Evolutionary conservation across 495 filamentous ascomycete genomes (phyloP), one percentile per base, ranked within the genome.

Genomic region (Hypoxylon fragiforme): DNA sequence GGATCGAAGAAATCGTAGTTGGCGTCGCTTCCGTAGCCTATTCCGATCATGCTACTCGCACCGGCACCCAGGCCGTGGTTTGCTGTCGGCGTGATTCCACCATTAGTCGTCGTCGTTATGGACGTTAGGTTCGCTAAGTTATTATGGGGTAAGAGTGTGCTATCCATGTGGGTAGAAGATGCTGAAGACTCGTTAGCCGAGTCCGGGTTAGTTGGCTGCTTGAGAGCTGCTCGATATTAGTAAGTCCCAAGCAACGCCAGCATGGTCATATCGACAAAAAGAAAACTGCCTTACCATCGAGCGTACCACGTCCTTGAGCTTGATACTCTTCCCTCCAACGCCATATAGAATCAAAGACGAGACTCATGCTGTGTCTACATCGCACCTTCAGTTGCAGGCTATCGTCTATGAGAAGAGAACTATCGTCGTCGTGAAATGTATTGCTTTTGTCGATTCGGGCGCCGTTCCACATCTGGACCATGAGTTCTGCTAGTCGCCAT

Each of bases 261-360:
- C 48, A 22, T 40, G 20, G 37, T 30, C 35, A 40, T 46, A 64
- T 53, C 54, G 46, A 54, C 43, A 39, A 30, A 39, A 54, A 52
- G 30, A 42, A 40, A 35, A 40, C 39, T 22, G 35, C 67, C 81
- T 70, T 76, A 88, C 88, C 83, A 75, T 95, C 90, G 40, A 95
- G 83, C 38, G 85, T 89, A 14, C 88, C 83, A 19, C 80, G 79
- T 6, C 85, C 88, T 67, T 87, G 84, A 30, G 87, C 85, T 63
- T 91, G 86, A 54, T 88, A 87, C 68, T 91, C 87, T 64, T 95
- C 90, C 50, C 91, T 79, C 91, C 91, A 97, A 45, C 90, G 84
- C 90, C 90, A 95, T 18, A 95, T 90, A 3, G 87, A 90, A 71
- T 97, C 91, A 66, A 87, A 96, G 2, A 97, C 87, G 5, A 95